Conservation (phyloP, 495 filamentous ascomycete genomes). For the Rusavskia elegans region DNA sequence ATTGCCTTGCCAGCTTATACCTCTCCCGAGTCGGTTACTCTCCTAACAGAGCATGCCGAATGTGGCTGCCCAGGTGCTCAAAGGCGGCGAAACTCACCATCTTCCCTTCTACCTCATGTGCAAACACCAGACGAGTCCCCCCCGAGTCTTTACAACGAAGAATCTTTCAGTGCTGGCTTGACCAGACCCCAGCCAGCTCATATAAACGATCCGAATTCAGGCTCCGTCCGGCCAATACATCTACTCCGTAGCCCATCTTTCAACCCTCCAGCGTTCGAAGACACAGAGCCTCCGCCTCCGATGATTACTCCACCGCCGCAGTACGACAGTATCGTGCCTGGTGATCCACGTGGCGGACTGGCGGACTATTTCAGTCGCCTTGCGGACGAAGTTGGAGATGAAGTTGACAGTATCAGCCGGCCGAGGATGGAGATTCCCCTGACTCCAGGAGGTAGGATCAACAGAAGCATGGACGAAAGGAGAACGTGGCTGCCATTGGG, state of each 20-base stretch:
- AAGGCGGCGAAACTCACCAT: slow-evolving; percentile 23
- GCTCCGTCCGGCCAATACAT: slow-evolving; percentile 58
- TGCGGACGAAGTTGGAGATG: slow-evolving; percentile 40
- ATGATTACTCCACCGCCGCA: slow-evolving; percentile 74
- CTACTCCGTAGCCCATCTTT: slow-evolving; percentile 75
- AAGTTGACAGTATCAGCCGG: slow-evolving; percentile 29
- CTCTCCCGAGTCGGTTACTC: slow-evolving; percentile 35
- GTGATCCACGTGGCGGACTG: slow-evolving; percentile 60
- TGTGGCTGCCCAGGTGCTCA: slow-evolving; percentile 68
- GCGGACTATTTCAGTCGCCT: slow-evolving; percentile 81
- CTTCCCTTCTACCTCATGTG: slow-evolving; percentile 24
- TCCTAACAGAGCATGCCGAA: slow-evolving; percentile 36
- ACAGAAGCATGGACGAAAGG: slow-evolving; percentile 51
- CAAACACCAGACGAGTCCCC: not conserved
- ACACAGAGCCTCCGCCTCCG: slow-evolving; percentile 71
- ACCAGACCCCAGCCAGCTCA: slow-evolving; percentile 33
- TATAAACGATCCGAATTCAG: slow-evolving; percentile 27
- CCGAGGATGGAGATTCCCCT: slow-evolving; percentile 46
- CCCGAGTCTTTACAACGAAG: slow-evolving; percentile 18
- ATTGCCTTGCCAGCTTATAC: slow-evolving; percentile 77
- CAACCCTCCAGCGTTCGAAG: slow-evolving; percentile 83
- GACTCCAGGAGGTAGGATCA: slow-evolving; percentile 51
- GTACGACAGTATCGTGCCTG: slow-evolving; percentile 66
- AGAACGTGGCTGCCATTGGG: slow-evolving; percentile 37
- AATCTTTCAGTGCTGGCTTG: slow-evolving; percentile 22